Evolutionary conservation across 495 filamentous ascomycete species (phyloP).

Genomic region (Astrothelium macrocarpum): DNA sequence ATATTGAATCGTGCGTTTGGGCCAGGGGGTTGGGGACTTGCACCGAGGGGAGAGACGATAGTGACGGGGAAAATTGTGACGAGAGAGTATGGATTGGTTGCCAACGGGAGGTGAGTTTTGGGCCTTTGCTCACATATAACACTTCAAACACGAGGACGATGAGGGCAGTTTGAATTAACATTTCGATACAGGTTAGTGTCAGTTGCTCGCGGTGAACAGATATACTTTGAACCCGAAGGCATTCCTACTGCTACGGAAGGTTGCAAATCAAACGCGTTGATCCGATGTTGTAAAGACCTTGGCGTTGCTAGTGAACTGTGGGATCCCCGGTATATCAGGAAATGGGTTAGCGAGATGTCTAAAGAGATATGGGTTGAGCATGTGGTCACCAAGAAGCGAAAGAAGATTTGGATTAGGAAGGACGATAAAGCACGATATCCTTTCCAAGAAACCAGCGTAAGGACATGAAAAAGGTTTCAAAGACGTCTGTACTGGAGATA

Average conservation of each 20-base stretch:
- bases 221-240: constrained; percentile 84
- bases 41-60: constrained; percentile 80
- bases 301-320: constrained; percentile 91
- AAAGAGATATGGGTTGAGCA: constrained; percentile 78
- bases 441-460: constrained; percentile 51
- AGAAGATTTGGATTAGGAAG: constrained; percentile 80
- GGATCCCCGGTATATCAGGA: constrained; percentile 86
- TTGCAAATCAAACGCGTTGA: constrained; percentile 91
- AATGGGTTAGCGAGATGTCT: constrained; percentile 55
- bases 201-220: constrained; percentile 87
- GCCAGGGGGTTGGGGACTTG: constrained; percentile 90
- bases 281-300: constrained; percentile 95
- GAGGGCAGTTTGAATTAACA: no score
- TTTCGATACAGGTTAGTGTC: constrained; percentile 80
- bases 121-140: not conserved
- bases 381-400: constrained; percentile 72
- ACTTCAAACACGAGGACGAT: no score
- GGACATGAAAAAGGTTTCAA: not conserved
- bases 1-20: constrained; percentile 90
- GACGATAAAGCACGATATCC: constrained; percentile 71
- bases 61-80: constrained; percentile 84
- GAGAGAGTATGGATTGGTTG: constrained; percentile 88
- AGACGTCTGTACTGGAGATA: not conserved
- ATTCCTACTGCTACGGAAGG: constrained; percentile 97
- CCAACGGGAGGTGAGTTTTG: constrained; percentile 66